A percentile compares a stretch with the other conserved stretches of the same genome.
These are phyloP conservation scores for Medicago truncatula DNA, from an alignment of 306 rosid species.

Conservation along the genomic window DNA sequence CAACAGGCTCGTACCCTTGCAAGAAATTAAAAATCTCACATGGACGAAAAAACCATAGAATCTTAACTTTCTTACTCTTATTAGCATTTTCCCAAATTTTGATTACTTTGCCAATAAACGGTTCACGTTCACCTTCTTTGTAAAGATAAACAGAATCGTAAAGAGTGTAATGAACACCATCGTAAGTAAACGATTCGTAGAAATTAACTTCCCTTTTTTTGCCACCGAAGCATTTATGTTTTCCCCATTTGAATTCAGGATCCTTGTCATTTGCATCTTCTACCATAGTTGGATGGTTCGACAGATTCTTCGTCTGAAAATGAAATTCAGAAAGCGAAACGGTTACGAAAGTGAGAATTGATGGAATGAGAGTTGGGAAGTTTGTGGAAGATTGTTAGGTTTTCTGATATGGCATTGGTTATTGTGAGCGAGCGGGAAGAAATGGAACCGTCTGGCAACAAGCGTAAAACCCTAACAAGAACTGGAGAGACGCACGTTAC, in stretches of 20 bases:
- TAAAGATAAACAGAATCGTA: slow-evolving; percentile 74
- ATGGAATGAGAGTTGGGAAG: neutral
- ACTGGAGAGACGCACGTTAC: neutral
- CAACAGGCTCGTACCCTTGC: slow-evolving; percentile 42
- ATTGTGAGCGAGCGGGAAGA: neutral
- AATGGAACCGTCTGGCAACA: neutral
- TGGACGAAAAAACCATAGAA: slow-evolving; percentile 89
- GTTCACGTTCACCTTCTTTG: slow-evolving; percentile 70
- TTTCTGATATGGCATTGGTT: neutral
- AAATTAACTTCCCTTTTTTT: slow-evolving; percentile 55
- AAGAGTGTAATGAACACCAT: slow-evolving; percentile 66
- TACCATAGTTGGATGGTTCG: slow-evolving; percentile 48
- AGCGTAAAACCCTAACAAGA: slow-evolving; percentile 39
- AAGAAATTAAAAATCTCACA: slow-evolving; percentile 67
- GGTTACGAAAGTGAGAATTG: neutral
- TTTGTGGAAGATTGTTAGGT: neutral
- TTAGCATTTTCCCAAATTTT: slow-evolving; percentile 71
- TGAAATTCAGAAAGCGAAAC: neutral
- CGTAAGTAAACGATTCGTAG: slow-evolving; percentile 73
- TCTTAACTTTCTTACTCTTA: slow-evolving; percentile 67
- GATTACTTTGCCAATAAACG: slow-evolving; percentile 71
- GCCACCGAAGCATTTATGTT: slow-evolving; percentile 56
- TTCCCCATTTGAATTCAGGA: slow-evolving; percentile 76
- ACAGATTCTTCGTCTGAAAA: slow-evolving; percentile 28
- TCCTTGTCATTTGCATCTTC: slow-evolving; percentile 45